Percentiles rank a stretch among this genome's conserved stretches.
Evolutionary conservation across 2,329 filamentous ascomycete genomes (phyloP).

Genomic region (Botrytis galanthina): DNA sequence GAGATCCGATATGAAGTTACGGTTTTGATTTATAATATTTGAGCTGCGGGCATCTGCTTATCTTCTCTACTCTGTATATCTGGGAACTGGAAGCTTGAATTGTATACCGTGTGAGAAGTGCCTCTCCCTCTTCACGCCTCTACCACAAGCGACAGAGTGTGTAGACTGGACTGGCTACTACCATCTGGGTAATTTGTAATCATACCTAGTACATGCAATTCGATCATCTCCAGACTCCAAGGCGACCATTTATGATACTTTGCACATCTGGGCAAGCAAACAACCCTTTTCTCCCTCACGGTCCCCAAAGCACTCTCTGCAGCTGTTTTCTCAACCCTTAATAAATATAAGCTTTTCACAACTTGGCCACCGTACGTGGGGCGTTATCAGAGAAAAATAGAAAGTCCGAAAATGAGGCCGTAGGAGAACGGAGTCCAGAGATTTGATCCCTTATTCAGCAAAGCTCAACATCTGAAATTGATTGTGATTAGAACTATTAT

Average conservation of each 20-base stretch:
- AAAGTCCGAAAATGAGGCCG: constrained; percentile 33
- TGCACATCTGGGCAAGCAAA: neutral
- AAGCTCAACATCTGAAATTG: neutral
- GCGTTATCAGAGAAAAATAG: constrained; percentile 30
- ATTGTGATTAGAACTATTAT: neutral
- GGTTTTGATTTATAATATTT: neutral
- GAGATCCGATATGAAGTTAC: neutral
- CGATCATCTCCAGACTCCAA: no score
- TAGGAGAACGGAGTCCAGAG: neutral
- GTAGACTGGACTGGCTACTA: neutral
- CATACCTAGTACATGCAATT: no score
- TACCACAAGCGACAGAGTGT: neutral
- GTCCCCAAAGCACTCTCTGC: neutral
- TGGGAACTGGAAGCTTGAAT: neutral
- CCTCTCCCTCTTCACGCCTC: neutral
- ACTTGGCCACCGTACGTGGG: constrained; percentile 31
- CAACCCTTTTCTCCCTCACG: neutral
- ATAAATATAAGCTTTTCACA: neutral
- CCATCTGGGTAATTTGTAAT: neutral
- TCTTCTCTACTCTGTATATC: neutral
- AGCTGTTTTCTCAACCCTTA: neutral
- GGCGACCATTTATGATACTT: neutral
- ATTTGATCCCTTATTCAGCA: neutral
- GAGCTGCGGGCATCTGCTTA: neutral
- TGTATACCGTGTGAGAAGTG: neutral